phyloP scores from a whole-genome alignment of 2,329 filamentous ascomycete genomes.

The Gremmenia infestans region DNA sequence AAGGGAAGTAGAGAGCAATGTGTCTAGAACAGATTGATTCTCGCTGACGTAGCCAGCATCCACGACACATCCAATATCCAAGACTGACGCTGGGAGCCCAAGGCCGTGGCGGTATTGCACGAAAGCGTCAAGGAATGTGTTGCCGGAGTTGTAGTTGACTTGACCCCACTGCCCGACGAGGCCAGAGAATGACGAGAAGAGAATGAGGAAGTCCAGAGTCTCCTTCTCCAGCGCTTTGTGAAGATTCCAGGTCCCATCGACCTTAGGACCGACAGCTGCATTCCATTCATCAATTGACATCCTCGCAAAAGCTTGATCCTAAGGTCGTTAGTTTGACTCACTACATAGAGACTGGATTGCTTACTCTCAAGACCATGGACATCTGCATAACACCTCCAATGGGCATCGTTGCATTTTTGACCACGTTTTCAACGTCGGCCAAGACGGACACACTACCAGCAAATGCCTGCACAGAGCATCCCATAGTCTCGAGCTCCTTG shows the following conservation, averaged over 20 bases:
- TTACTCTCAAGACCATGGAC: slow-evolving; percentile 26
- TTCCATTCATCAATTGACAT: slow-evolving; percentile 35
- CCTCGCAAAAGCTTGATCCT: slow-evolving; percentile 29
- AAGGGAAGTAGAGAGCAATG: not conserved
- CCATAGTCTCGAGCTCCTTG: slow-evolving; percentile 13
- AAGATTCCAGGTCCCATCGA: slow-evolving; percentile 16
- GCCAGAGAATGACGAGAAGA: slow-evolving; percentile 32
- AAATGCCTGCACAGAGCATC: slow-evolving; percentile 13
- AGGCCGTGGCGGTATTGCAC: slow-evolving; percentile 34
- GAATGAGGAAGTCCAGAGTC: slow-evolving; percentile 37
- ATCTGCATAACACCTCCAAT: slow-evolving; percentile 26
- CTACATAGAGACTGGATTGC: not conserved
- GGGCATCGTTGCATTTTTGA: slow-evolving; percentile 1
- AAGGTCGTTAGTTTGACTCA: not conserved
- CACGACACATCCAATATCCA: slow-evolving; percentile 48
- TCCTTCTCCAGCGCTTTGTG: slow-evolving; percentile 7
- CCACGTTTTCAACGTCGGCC: slow-evolving; percentile 6
- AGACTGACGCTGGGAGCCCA: slow-evolving; percentile 39
- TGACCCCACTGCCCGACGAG: slow-evolving; percentile 31
- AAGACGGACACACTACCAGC: slow-evolving; percentile 11
- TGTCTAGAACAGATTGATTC: slow-evolving; percentile 4
- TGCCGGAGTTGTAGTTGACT: slow-evolving; percentile 34
- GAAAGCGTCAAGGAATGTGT: slow-evolving; percentile 42
- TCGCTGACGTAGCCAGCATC: slow-evolving; percentile 33
- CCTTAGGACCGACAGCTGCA: slow-evolving; percentile 32